Conservation (phyloP, 208 protist genomes). For the Leishmania martiniquensis region DNA sequence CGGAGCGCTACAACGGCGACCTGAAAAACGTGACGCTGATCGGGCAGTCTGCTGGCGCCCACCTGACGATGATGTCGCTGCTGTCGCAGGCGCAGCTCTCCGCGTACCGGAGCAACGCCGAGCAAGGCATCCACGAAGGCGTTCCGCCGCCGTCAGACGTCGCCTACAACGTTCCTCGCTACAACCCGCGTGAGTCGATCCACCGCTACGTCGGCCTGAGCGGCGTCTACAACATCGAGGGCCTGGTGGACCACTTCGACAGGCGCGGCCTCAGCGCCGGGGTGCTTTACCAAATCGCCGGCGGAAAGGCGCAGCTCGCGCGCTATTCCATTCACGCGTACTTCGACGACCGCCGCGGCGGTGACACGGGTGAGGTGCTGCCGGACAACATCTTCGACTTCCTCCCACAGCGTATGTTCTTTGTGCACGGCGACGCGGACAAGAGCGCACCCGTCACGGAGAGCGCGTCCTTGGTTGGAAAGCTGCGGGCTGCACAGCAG, state of each 20-base stretch:
- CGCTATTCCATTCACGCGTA: conserved; percentile 71
- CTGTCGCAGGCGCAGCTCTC: conserved; percentile 81
- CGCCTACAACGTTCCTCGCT: conserved; percentile 84
- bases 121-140: conserved; percentile 30
- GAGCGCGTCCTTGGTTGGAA: conserved; percentile 59
- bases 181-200: conserved; percentile 85
- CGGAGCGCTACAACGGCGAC: conserved; percentile 87
- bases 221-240: conserved; percentile 83
- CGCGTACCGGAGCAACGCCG: conserved; percentile 47
- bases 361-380: conserved; percentile 66
- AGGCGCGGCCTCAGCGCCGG: conserved; percentile 61
- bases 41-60: conserved; percentile 83
- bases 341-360: conserved; percentile 59
- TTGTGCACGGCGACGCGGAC: conserved; percentile 86
- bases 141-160: conserved; percentile 42
- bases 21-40: conserved; percentile 76
- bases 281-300: conserved; percentile 71
- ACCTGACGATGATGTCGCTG: conserved; percentile 88
- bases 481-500: conserved; percentile 63
- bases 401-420: conserved; percentile 76
- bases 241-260: conserved; percentile 69
- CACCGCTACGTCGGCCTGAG: conserved; percentile 83
- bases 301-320: conserved; percentile 53
- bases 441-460: conserved; percentile 76
- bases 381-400: conserved; percentile 87